Evolutionary conservation across 169 alveolate species (phyloP).

Genomic region (Plasmodium vivax): DNA sequence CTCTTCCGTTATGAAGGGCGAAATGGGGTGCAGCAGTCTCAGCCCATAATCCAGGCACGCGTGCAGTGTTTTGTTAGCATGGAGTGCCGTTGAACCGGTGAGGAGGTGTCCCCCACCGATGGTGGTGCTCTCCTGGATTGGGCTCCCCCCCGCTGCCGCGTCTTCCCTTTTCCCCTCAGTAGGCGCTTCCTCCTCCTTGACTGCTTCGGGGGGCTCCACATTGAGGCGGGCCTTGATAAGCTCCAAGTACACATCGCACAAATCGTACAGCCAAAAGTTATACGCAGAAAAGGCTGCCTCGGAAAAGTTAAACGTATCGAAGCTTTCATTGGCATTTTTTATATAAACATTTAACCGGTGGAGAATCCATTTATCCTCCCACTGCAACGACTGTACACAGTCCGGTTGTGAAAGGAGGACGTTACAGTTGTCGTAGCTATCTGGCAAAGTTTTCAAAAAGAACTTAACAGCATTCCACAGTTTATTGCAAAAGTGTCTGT

Average conservation of each 20-base stretch:
- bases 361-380: constrained; percentile 97
- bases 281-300: constrained; percentile 94
- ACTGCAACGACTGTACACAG: constrained; percentile 77
- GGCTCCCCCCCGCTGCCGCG: background rate
- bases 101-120: constrained; percentile 20
- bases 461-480: constrained; percentile 97
- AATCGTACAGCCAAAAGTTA: constrained; percentile 96
- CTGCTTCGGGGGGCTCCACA: background rate
- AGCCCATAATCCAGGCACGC: constrained; percentile 88
- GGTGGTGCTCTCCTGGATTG: constrained; percentile 77
- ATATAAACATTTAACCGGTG: constrained; percentile 89
- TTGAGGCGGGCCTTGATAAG: constrained; percentile 89
- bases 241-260: constrained; percentile 98
- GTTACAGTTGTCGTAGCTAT: constrained; percentile 81
- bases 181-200: background rate
- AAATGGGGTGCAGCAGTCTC: constrained; percentile 96
- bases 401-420: constrained; percentile 72
- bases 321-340: constrained; percentile 83
- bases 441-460: constrained; percentile 86
- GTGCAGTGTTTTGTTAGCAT: constrained; percentile 81
- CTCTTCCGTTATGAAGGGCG: constrained; percentile 98
- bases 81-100: background rate
- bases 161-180: constrained; percentile 27
- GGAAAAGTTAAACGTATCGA: constrained; percentile 94
- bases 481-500: constrained; percentile 98